Base-by-base conservation (phyloP, 257 asterid genomes). In the Penstemon barbatus region DNA sequence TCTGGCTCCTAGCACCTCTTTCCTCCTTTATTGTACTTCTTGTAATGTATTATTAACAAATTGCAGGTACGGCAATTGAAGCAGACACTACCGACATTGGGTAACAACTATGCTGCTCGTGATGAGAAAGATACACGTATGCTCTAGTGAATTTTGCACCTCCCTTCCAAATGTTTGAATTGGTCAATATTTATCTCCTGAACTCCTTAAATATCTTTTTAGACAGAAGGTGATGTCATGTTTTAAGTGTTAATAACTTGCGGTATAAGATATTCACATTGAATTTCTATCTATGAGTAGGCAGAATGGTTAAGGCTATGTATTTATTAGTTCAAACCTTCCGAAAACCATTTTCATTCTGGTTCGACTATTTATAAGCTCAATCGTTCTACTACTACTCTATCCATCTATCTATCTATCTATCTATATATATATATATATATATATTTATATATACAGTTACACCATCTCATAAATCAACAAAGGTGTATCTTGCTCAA, bases 101-200 rank as follows among this genome's bases (percentile, higher is more conserved):
- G 91, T 77, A 81, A 78, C 73, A 94, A 94, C 71, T 94, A 80
- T 63, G 97, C 97, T 68, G 97, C 94, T 63, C 86, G 77, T 76
- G 79, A 80, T 73, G 87, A 84, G 77, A 91, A 75, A 74, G 89
- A 84, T 71, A 77, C 90, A 72, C 70, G 99, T 93, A 93, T 50
- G 95, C 66, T 49, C 43, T 68, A 40, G 18, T 36, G 10, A 53
- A 53, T 63, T 65, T 66, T 45, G 53, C 61, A 44, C 62, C 39
- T 63, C 63, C 36, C 53, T 51, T 57, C 54, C 18, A 59, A 67
- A 18, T 72, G 56, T 44, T 37, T 73, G 59, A 41, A 60, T 46
- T 53, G 59, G 13, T 60, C 63, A 58, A 40, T 45, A 50, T 48
- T 9, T 37, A 42, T 13, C 33, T 12, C 39, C 74, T 36, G 57